phyloP scores from a whole-genome alignment of 441 rosid genomes.

The Rhodomyrtus psidioides region DNA sequence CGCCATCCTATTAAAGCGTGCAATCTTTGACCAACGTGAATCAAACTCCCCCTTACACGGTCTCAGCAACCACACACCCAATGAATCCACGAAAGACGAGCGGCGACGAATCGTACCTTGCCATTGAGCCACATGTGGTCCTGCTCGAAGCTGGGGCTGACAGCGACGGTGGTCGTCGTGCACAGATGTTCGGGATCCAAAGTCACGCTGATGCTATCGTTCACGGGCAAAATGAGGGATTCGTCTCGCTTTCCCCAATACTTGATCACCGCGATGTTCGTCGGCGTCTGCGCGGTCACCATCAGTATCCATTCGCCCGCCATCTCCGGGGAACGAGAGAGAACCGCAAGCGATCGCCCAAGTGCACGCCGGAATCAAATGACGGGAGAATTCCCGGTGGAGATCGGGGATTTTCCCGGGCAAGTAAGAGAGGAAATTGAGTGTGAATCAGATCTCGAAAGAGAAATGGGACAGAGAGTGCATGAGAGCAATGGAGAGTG shows the following conservation, averaged over 20 bases:
- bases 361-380: not conserved
- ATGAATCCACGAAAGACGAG: not conserved
- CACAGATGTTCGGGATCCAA: constrained; percentile 90
- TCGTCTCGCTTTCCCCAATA: constrained; percentile 97
- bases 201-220: constrained; percentile 92
- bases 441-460: not conserved
- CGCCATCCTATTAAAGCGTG: not conserved
- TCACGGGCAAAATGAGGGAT: constrained; percentile 70
- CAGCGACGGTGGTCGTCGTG: constrained; percentile 90
- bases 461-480: not conserved
- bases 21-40: not conserved
- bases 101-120: constrained; percentile 36
- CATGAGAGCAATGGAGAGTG: not conserved
- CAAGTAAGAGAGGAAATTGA: not conserved
- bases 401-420: not conserved
- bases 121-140: constrained; percentile 99
- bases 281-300: constrained; percentile 88
- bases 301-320: constrained; percentile 59
- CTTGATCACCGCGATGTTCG: constrained; percentile 92
- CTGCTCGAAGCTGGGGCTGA: constrained; percentile 63
- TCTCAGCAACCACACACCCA: not conserved
- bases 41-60: not conserved
- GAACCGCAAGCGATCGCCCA: not conserved
- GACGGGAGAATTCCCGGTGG: not conserved
- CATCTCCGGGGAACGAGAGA: constrained; percentile 3